These are phyloP conservation scores for Xylaria arbuscula DNA, from an alignment of 2,329 filamentous ascomycete genomes.

Conservation along the genomic window DNA sequence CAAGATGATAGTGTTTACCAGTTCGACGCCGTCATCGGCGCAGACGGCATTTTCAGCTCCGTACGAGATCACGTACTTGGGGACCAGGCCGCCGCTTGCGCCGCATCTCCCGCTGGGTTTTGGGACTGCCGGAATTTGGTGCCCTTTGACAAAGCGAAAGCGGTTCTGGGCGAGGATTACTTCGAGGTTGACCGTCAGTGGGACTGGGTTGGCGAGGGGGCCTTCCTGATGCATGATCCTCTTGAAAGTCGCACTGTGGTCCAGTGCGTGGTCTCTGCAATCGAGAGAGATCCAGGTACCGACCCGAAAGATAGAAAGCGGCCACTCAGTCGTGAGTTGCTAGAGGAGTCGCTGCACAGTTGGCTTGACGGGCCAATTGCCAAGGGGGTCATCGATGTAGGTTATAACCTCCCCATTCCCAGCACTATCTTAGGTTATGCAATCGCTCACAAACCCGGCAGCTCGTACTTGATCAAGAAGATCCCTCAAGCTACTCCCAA, in stretches of 20 bases:
- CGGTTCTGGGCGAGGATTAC: slow-evolving; percentile 30
- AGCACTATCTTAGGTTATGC: not conserved
- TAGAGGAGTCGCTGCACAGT: slow-evolving; percentile 10
- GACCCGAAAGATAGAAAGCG: slow-evolving; percentile 26
- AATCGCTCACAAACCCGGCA: not conserved
- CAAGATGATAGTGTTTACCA: slow-evolving; percentile 22
- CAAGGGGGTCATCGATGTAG: slow-evolving; percentile 39
- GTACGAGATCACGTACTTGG: slow-evolving; percentile 33
- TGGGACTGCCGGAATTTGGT: slow-evolving; percentile 40
- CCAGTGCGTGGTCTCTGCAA: slow-evolving; percentile 38
- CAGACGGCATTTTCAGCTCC: slow-evolving; percentile 39
- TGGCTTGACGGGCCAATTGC: slow-evolving; percentile 39
- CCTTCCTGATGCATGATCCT: slow-evolving; percentile 38
- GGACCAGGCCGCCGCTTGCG: not conserved
- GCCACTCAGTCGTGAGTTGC: slow-evolving; percentile 19
- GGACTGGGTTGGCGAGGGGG: slow-evolving; percentile 37
- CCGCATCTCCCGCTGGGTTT: slow-evolving; percentile 32
- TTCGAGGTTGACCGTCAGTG: slow-evolving; percentile 37
- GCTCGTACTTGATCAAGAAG: slow-evolving; percentile 32
- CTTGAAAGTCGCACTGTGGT: slow-evolving; percentile 40
- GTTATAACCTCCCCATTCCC: slow-evolving; percentile 15
- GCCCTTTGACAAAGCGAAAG: slow-evolving; percentile 31
- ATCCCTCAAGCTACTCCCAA: slow-evolving; percentile 30
- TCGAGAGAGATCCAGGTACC: slow-evolving; percentile 25
- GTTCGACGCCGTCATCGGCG: slow-evolving; percentile 40